Conservation (phyloP, 495 filamentous ascomycete genomes). For the Podospora comata region DNA sequence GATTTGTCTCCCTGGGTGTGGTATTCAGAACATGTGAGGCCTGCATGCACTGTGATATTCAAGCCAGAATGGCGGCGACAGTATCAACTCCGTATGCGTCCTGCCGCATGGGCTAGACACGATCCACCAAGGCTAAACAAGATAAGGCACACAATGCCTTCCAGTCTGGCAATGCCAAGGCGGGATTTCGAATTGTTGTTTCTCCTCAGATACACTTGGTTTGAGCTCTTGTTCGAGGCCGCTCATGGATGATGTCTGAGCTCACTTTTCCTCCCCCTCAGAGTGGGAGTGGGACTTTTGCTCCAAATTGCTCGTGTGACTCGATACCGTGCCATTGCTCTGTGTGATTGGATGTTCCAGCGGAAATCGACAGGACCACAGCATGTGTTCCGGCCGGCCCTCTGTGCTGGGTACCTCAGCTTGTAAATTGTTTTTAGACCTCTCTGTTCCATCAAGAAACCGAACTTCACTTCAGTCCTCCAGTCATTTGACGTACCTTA, state of each 20-base stretch:
- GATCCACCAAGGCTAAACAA: not conserved
- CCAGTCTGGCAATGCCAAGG: conserved; percentile 6
- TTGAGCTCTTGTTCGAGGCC: not conserved
- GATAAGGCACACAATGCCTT: not conserved
- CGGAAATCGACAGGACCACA: conserved; percentile 28
- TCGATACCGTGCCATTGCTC: conserved; percentile 3
- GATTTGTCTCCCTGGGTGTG: not conserved
- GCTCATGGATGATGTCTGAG: not conserved
- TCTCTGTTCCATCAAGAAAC: conserved; percentile 16
- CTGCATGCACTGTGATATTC: not conserved
- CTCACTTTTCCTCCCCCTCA: not conserved
- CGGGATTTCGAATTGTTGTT: conserved; percentile 7
- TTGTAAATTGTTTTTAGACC: conserved; percentile 23
- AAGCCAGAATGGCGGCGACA: not conserved
- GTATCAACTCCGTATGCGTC: not conserved
- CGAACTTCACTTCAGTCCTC: not conserved
- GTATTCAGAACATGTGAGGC: not conserved
- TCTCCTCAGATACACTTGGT: not conserved
- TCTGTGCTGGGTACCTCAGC: conserved; percentile 5
- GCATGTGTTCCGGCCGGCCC: conserved; percentile 24
- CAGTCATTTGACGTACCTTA: not conserved
- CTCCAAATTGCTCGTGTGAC: conserved; percentile 32
- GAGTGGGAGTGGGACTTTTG: conserved; percentile 20
- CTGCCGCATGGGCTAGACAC: not conserved
- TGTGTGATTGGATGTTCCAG: conserved; percentile 28